Base-by-base conservation (phyloP, 371 early-diverging fungal genomes). In the Syncephalastrum sp. region DNA sequence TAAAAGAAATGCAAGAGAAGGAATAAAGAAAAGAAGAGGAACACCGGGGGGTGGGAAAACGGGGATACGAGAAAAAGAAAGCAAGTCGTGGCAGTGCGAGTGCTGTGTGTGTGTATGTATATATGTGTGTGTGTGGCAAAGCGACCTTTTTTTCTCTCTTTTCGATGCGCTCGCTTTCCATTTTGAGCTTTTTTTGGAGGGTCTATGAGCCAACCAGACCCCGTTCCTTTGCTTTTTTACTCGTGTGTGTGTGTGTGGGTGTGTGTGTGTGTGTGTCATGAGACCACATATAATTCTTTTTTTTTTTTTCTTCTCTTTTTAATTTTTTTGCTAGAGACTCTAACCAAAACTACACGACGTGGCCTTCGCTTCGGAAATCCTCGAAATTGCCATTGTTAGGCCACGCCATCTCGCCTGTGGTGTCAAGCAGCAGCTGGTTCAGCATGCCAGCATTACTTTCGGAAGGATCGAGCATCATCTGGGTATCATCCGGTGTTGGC, bases 361-460 rank as follows among this genome's bases (percentile, higher is more conserved):
- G 55, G 15, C 46, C 47, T 55, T 55, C 55, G 14, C 46, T 55
- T 8, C 55, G 55, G 4, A 50, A 33, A 50, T 50, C 51, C 27
- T 45, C 47, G 33, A 45, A 19, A 16, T n/a, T 29, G 5, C 23
- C 38, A 15, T 21, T 16, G 41, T 33, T 16, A 21, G 53, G 21
- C 25, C 24, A 24, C 4, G 55, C 55, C 55, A 55, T 29, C 33
- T 25, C 12, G 25, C 46, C 42, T 25, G 41, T 29, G 29, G 29
- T 29, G n/a, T 33, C 55, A 6, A 24, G 24, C 46, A 55, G 19
- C 7, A 55, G 19, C 17, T 55, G 27, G 15, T 45, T 45, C 47
- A 55, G 25, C 46, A 47, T 45, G 24, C 19, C 55, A 24, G 55
- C 23, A 16, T 55, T 47, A 55, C 19, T 44, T n/a, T 23, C 7